A percentile compares a stretch with the other conserved stretches of the same genome.
phyloP scores from a whole-genome alignment of 2,329 filamentous ascomycete genomes.

The Cadophora sp. region DNA sequence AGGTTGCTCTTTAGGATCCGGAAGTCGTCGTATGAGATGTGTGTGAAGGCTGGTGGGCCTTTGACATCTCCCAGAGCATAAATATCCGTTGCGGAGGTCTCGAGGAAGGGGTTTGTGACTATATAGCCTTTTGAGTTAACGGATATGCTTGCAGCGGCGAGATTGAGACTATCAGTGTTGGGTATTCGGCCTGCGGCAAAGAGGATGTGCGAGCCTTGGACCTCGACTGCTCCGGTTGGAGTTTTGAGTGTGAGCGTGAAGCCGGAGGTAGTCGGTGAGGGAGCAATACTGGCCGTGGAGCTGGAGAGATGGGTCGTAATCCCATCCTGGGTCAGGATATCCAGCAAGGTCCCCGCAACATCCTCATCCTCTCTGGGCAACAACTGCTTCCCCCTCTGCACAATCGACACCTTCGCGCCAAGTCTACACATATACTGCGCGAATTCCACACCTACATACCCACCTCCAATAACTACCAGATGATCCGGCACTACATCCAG shows the following conservation, averaged over 20 bases:
- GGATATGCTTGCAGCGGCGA: slow-evolving; percentile 50
- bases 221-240: slow-evolving; percentile 28
- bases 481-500: slow-evolving; percentile 53
- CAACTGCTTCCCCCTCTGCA: slow-evolving; percentile 53
- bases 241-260: slow-evolving; percentile 38
- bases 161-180: slow-evolving; percentile 55
- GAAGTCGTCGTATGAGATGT: slow-evolving; percentile 63
- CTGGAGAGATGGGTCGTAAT: slow-evolving; percentile 51
- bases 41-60: slow-evolving; percentile 59
- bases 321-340: slow-evolving; percentile 55
- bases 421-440: slow-evolving; percentile 58
- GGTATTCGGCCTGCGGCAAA: slow-evolving; percentile 56
- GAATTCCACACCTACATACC: slow-evolving; percentile 60
- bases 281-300: slow-evolving; percentile 34
- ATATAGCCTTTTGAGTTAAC: slow-evolving; percentile 52
- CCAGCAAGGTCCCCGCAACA: slow-evolving; percentile 49
- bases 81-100: slow-evolving; percentile 50
- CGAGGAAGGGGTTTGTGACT: slow-evolving; percentile 51
- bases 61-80: slow-evolving; percentile 60
- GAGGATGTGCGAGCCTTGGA: slow-evolving; percentile 55
- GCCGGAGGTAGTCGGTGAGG: not conserved
- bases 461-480: slow-evolving; percentile 59
- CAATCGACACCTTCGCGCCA: slow-evolving; percentile 55
- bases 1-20: slow-evolving; percentile 57
- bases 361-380: slow-evolving; percentile 56